phyloP scores from a whole-genome alignment of 2,329 filamentous ascomycete species.

The Aspergillus brunneoviolaceus region DNA sequence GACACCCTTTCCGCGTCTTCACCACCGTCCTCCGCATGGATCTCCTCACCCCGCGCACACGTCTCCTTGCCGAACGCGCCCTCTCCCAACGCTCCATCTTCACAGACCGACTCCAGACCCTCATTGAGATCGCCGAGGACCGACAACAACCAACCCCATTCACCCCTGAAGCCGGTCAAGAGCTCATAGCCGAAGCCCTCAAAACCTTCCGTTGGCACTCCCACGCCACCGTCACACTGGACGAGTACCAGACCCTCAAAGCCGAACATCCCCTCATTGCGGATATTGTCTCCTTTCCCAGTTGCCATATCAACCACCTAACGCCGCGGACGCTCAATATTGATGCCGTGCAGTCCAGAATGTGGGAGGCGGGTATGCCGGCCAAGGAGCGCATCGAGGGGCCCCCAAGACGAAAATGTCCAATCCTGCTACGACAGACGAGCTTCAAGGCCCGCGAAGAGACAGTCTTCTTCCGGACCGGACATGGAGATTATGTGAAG shows the following conservation, averaged over 20 bases:
- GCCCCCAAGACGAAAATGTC: slow-evolving; percentile 46
- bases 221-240: slow-evolving; percentile 39
- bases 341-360: slow-evolving; percentile 43
- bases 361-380: slow-evolving; percentile 44
- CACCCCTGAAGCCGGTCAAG: slow-evolving; percentile 29
- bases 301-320: slow-evolving; percentile 55
- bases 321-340: slow-evolving; percentile 55
- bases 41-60: slow-evolving; percentile 37
- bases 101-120: slow-evolving; percentile 35
- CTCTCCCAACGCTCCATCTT: slow-evolving; percentile 47
- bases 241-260: slow-evolving; percentile 46
- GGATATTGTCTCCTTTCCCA: slow-evolving; percentile 47
- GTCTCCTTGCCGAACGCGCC: slow-evolving; percentile 33
- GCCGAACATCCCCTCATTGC: slow-evolving; percentile 50
- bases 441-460: slow-evolving; percentile 56
- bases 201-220: slow-evolving; percentile 52
- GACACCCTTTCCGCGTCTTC: slow-evolving; percentile 50
- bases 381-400: slow-evolving; percentile 55
- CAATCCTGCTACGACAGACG: slow-evolving; percentile 54
- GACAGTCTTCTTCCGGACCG: slow-evolving; percentile 41
- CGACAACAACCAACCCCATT: slow-evolving; percentile 23
- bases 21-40: slow-evolving; percentile 46
- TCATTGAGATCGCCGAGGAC: slow-evolving; percentile 40
- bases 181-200: slow-evolving; percentile 47
- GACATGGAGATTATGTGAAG: slow-evolving; percentile 19